Conservation (phyloP, 257 asterid genomes). For the Gentiana straminea region DNA sequence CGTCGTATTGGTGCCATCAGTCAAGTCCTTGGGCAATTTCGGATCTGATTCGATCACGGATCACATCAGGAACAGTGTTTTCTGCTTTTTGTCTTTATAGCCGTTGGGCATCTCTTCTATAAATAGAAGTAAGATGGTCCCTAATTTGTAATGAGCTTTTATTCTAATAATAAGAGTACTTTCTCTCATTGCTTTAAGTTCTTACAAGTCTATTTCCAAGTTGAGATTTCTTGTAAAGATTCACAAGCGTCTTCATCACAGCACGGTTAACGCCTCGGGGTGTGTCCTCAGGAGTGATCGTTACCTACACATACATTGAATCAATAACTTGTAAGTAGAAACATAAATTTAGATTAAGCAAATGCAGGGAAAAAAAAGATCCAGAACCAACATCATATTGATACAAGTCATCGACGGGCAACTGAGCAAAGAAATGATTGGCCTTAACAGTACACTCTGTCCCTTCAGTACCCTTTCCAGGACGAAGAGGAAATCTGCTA, state of each 20-base stretch:
- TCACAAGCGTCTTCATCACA: slow-evolving; percentile 73
- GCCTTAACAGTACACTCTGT: slow-evolving; percentile 46
- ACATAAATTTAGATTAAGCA: neutral
- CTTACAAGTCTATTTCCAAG: slow-evolving; percentile 73
- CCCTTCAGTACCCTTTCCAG: slow-evolving; percentile 7
- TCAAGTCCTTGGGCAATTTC: no score
- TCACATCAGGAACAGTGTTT: no score
- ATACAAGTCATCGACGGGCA: slow-evolving; percentile 87
- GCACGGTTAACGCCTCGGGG: slow-evolving; percentile 86
- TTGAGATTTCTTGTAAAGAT: slow-evolving; percentile 56
- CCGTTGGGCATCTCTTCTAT: no score
- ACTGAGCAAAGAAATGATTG: slow-evolving; percentile 11
- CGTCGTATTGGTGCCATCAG: no score
- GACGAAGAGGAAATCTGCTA: no score
- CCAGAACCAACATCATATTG: slow-evolving; percentile 72
- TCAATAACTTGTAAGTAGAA: neutral
- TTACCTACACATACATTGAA: slow-evolving; percentile 34
- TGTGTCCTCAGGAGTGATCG: slow-evolving; percentile 70
- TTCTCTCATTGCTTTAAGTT: no score
- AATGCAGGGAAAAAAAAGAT: neutral
- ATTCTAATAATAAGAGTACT: no score
- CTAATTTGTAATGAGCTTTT: no score
- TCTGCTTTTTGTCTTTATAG: no score
- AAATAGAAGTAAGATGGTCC: no score
- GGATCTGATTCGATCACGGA: no score